Evolutionary conservation across 768 basidiomycete genomes (phyloP).

Genomic region (Leucocoprinus leucothites): DNA sequence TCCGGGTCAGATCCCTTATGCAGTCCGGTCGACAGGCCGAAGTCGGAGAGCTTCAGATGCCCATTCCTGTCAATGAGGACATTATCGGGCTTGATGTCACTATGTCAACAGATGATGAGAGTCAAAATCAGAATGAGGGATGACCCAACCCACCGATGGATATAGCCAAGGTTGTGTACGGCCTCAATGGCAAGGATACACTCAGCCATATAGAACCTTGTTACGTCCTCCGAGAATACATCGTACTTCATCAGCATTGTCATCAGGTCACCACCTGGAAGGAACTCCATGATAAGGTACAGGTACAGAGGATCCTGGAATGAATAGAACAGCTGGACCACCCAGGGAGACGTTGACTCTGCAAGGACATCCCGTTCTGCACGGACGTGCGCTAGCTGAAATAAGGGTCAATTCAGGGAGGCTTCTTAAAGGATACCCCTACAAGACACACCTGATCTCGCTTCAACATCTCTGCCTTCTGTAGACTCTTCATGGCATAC

Average conservation of each 20-base stretch:
- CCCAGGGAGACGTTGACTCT: conserved; percentile 96
- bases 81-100: conserved; percentile 99
- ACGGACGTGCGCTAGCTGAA: conserved; percentile 92
- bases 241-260: conserved; percentile 99
- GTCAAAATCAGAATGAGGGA: background rate
- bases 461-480: conserved; percentile 99
- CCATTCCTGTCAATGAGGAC: conserved; percentile 97
- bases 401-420: conserved; percentile 3
- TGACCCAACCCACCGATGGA: conserved; percentile 73
- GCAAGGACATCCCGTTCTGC: conserved; percentile 96
- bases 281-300: conserved; percentile 91
- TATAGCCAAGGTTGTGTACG: conserved; percentile 97
- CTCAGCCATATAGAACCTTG: conserved; percentile 98
- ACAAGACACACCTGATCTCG: conserved; percentile 81
- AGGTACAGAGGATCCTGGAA: conserved; percentile 96
- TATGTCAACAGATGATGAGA: conserved; percentile 28
- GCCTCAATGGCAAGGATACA: conserved; percentile 98
- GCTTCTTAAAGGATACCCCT: background rate
- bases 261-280: conserved; percentile 96
- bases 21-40: conserved; percentile 95
- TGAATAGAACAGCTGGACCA: conserved; percentile 96
- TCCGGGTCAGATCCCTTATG: conserved; percentile 95
- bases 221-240: conserved; percentile 97
- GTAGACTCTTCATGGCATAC: conserved; percentile 98
- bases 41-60: conserved; percentile 97